phyloP scores from a whole-genome alignment of 805 yeast genomes.

The Kuraishia piskuri region DNA sequence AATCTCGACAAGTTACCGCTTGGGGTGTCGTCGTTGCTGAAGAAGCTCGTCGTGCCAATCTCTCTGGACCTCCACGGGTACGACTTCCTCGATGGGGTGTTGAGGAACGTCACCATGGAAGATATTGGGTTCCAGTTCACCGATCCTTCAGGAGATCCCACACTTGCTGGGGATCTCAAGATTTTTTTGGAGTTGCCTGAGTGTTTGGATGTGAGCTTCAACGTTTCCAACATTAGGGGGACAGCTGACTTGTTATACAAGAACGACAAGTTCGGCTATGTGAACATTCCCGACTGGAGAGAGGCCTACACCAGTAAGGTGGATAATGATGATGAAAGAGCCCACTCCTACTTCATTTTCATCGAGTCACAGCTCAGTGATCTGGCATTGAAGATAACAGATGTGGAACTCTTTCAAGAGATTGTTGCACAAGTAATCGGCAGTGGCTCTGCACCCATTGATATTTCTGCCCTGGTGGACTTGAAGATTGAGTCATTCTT shows the following conservation, averaged over 20 bases:
- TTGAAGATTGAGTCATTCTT: slow-evolving; percentile 19
- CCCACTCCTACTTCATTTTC: slow-evolving; percentile 17
- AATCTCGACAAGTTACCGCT: slow-evolving; percentile 5
- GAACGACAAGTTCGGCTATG: slow-evolving; percentile 31
- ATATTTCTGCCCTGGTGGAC: slow-evolving; percentile 30
- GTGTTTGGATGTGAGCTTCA: slow-evolving; percentile 11
- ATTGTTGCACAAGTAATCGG: slow-evolving; percentile 33
- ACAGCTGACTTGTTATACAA: slow-evolving; percentile 29
- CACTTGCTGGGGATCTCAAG: slow-evolving; percentile 29
- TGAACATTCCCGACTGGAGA: slow-evolving; percentile 37
- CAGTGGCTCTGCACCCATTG: slow-evolving; percentile 28
- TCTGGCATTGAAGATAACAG: slow-evolving; percentile 32
- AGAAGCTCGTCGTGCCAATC: slow-evolving; percentile 10
- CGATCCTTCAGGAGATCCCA: slow-evolving; percentile 23
- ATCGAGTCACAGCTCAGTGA: slow-evolving; percentile 31
- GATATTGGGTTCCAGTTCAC: slow-evolving; percentile 26
- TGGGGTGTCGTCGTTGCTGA: slow-evolving; percentile 8
- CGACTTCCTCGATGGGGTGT: slow-evolving; percentile 8
- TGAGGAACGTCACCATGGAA: slow-evolving; percentile 29
- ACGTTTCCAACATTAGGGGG: slow-evolving; percentile 32
- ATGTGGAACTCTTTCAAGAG: slow-evolving; percentile 29
- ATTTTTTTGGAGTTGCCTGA: slow-evolving; percentile 23
- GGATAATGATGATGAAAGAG: slow-evolving; percentile 11
- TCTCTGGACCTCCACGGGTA: slow-evolving; percentile 10
- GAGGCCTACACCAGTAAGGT: slow-evolving; percentile 27